These are phyloP conservation scores for Pyrenochaeta sp. DNA, from an alignment of 2,329 filamentous ascomycete genomes.

Conservation along the genomic window DNA sequence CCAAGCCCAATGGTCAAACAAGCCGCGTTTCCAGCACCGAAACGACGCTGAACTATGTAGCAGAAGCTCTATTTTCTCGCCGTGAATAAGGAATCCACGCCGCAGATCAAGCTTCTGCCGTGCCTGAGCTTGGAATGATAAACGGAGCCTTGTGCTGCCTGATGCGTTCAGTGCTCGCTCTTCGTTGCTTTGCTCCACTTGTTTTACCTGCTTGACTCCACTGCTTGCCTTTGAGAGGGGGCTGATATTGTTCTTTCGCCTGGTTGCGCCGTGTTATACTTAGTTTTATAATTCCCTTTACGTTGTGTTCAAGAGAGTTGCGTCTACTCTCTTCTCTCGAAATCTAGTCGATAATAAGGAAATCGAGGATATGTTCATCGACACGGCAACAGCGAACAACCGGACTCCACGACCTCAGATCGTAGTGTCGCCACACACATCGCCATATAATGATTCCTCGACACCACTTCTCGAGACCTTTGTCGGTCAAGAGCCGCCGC, in stretches of 20 bases:
- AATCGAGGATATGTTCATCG: constrained; percentile 37
- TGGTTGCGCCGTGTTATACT: constrained; percentile 5
- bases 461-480: constrained; percentile 35
- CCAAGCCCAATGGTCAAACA: constrained; percentile 29
- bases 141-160: constrained; percentile 24
- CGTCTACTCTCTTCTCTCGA: too few species aligned
- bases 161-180: constrained; percentile 9
- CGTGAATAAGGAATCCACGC: too few species aligned
- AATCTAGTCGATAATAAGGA: not conserved
- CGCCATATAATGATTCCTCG: constrained; percentile 23
- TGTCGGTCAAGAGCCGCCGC: constrained; percentile 33
- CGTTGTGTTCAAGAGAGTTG: not conserved
- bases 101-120: constrained; percentile 19
- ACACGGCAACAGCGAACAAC: constrained; percentile 42
- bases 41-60: constrained; percentile 37
- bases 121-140: constrained; percentile 16
- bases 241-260: not conserved
- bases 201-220: constrained; percentile 5
- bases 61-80: constrained; percentile 14
- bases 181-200: not conserved
- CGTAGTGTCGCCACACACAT: constrained; percentile 19
- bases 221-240: not conserved
- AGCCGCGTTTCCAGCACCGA: constrained; percentile 33
- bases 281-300: constrained; percentile 2
- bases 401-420: constrained; percentile 27